Percentiles rank a stretch among this genome's conserved stretches.
These are phyloP conservation scores for Nectriaceae sp. DNA, from an alignment of 2,329 filamentous ascomycete genomes.

Conservation along the genomic window DNA sequence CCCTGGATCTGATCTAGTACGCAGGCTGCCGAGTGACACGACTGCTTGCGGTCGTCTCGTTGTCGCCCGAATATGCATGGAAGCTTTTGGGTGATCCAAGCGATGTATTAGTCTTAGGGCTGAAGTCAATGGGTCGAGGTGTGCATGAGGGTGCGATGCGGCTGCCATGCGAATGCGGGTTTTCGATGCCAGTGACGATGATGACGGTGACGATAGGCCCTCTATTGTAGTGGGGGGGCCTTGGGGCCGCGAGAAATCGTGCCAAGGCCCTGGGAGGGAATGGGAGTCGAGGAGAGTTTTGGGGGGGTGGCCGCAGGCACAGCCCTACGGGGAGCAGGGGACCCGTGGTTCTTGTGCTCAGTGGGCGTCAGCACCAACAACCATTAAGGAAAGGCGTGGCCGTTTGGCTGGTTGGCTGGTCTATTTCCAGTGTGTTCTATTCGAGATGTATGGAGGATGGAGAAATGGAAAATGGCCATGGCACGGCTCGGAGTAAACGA, in stretches of 20 bases:
- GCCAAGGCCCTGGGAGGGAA: too few relatives aligned
- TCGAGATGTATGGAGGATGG: neutral
- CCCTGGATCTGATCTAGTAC: too few relatives aligned
- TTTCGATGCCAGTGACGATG: conserved; percentile 1
- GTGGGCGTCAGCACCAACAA: conserved; percentile 19
- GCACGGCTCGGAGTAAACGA: neutral
- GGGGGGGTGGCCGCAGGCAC: conserved; percentile 10
- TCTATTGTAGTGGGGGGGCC: too few relatives aligned
- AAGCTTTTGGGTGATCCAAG: too few relatives aligned
- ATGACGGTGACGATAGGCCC: conserved; percentile 6
- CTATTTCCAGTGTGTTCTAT: conserved; percentile 6
- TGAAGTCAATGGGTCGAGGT: neutral
- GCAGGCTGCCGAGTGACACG: too few relatives aligned
- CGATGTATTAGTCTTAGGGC: too few relatives aligned
- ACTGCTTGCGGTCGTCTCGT: too few relatives aligned
- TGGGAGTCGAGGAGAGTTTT: neutral
- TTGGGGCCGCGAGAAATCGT: too few relatives aligned
- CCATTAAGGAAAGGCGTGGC: conserved; percentile 6
- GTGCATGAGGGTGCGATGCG: neutral
- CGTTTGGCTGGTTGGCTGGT: neutral
- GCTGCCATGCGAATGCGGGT: conserved; percentile 2
- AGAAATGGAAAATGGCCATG: neutral
- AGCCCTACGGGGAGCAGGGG: conserved; percentile 26
- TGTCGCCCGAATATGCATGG: too few relatives aligned
- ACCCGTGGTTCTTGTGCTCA: conserved; percentile 1